Percentiles rank a stretch among this genome's conserved stretches.
phyloP scores from a whole-genome alignment of 441 rosid species.

The Daphne laureola region DNA sequence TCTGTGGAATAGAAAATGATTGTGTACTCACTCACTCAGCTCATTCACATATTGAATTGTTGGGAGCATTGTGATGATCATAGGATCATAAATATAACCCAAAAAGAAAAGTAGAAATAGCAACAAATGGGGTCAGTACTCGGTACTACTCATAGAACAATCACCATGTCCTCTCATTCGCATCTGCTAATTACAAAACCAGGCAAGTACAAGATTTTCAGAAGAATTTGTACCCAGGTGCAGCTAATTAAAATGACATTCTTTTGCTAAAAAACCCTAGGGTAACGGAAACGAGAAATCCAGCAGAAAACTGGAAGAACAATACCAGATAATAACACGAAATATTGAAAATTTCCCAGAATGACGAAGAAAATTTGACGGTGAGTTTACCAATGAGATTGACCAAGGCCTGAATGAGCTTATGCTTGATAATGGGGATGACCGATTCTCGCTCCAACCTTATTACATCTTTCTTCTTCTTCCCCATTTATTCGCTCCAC shows the following conservation, averaged over 20 bases:
- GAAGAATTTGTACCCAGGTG: no score
- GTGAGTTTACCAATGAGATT: slow-evolving; percentile 41
- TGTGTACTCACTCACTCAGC: no score
- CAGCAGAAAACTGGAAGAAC: background rate
- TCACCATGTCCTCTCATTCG: no score
- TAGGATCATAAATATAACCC: no score
- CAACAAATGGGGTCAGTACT: no score
- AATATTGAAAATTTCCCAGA: background rate
- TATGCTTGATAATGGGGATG: slow-evolving; percentile 68
- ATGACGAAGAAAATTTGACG: background rate
- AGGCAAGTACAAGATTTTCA: no score
- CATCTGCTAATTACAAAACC: no score
- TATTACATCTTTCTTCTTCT: slow-evolving; percentile 46
- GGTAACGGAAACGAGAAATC: background rate
- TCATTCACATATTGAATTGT: no score
- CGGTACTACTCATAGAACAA: no score
- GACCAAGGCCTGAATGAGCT: slow-evolving; percentile 48
- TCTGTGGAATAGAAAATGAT: slow-evolving; percentile 23
- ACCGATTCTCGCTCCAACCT: slow-evolving; percentile 70
- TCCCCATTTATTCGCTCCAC: slow-evolving; percentile 15
- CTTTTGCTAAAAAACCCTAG: background rate
- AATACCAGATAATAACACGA: background rate
- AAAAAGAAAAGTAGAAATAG: no score
- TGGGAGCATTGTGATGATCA: no score
- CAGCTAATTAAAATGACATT: no score